These are phyloP conservation scores for Fusarium sp. DNA, from an alignment of 2,329 filamentous ascomycete species.

Conservation along the genomic window DNA sequence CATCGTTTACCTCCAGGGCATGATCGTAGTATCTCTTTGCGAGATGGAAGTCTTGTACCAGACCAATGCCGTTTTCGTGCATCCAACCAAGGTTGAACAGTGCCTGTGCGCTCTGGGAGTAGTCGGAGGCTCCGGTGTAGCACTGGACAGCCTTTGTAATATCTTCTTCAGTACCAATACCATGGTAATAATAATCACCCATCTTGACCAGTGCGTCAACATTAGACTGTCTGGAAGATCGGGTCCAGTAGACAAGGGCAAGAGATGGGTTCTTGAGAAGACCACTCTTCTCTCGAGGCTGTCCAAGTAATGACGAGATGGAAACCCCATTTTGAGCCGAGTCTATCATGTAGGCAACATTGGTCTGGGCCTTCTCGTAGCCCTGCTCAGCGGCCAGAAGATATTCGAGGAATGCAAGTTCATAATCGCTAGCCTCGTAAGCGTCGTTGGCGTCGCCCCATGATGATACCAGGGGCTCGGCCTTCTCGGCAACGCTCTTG, in stretches of 20 bases:
- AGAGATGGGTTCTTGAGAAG: constrained; percentile 65
- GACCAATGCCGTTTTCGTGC: constrained; percentile 95
- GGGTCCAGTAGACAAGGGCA: constrained; percentile 92
- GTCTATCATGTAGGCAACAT: constrained; percentile 88
- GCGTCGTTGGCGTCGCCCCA: constrained; percentile 86
- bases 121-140: constrained; percentile 92
- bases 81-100: constrained; percentile 99
- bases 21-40: constrained; percentile 97
- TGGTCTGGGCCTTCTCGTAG: constrained; percentile 88
- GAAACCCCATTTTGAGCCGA: constrained; percentile 65
- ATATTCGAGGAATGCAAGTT: constrained; percentile 81
- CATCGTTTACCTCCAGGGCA: constrained; percentile 87
- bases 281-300: constrained; percentile 43
- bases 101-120: constrained; percentile 90
- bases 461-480: constrained; percentile 77
- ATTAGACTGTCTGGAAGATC: constrained; percentile 91
- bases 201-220: constrained; percentile 96
- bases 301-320: constrained; percentile 58
- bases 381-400: constrained; percentile 93
- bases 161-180: constrained; percentile 76
- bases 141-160: constrained; percentile 90
- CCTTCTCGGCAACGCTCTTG: constrained; percentile 78
- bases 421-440: constrained; percentile 80
- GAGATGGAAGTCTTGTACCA: constrained; percentile 95
- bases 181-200: constrained; percentile 94